Conservation (phyloP, 1,139 yeast species). For the Taphrina populina region DNA sequence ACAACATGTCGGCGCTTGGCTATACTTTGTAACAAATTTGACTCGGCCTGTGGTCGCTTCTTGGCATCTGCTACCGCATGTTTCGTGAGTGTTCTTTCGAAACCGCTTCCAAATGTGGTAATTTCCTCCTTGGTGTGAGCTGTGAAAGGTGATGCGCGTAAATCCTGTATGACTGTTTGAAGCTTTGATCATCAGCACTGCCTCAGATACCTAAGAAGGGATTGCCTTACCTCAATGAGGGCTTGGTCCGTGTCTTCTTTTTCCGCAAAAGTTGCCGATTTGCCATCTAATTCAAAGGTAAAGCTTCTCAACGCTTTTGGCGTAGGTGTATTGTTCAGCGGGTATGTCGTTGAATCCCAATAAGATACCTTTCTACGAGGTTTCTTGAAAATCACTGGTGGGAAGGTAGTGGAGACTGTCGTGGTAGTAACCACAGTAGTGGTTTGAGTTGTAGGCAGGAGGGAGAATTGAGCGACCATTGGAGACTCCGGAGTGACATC, state of each 20-base stretch:
- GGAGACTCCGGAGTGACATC: too few species aligned
- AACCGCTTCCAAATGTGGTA: too few species aligned
- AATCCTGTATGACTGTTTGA: too few species aligned
- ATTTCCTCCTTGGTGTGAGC: too few species aligned
- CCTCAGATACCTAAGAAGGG: too few species aligned
- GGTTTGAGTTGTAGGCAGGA: constrained; percentile 39
- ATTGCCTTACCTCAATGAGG: constrained; percentile 41
- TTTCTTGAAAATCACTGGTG: constrained; percentile 38
- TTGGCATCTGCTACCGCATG: constrained; percentile 6
- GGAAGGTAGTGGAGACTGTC: constrained; percentile 40
- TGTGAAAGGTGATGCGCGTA: too few species aligned
- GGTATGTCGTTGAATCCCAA: constrained; percentile 39
- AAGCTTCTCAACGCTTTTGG: constrained; percentile 43
- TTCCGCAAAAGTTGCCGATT: constrained; percentile 37
- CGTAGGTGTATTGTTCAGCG: constrained; percentile 44
- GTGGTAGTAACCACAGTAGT: constrained; percentile 40
- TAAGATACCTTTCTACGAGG: constrained; percentile 33
- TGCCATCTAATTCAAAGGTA: constrained; percentile 42
- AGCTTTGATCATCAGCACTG: too few species aligned
- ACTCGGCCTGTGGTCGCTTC: constrained; percentile 12
- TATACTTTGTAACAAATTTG: neutral
- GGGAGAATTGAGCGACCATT: constrained; percentile 37
- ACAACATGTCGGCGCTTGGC: constrained; percentile 5
- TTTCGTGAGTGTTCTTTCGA: too few species aligned
- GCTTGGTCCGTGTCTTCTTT: constrained; percentile 33